phyloP scores from a whole-genome alignment of 371 early-diverging fungal species.

The Mortierella sp. region DNA sequence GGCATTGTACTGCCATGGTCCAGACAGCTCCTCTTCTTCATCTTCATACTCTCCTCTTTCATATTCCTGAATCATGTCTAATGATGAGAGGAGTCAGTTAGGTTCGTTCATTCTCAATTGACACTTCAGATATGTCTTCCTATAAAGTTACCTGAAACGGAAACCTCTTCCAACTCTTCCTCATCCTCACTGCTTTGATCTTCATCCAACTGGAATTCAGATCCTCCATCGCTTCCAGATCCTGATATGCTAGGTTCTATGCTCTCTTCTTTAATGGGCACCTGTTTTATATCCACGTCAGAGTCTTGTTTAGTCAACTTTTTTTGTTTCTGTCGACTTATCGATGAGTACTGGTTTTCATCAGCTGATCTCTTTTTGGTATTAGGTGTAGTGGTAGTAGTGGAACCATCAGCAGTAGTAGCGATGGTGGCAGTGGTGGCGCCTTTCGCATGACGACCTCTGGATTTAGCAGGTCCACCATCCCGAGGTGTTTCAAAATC shows the following conservation, averaged over 20 bases:
- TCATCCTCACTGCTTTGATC: conserved; percentile 32
- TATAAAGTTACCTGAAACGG: conserved; percentile 22
- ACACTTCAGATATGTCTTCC: neutral
- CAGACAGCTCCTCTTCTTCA: conserved; percentile 39
- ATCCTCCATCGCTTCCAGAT: conserved; percentile 10
- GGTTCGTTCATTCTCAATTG: neutral
- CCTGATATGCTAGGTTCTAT: neutral
- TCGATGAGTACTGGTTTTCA: neutral
- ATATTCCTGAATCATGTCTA: neutral
- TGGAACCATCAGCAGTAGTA: neutral
- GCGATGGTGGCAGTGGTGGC: neutral
- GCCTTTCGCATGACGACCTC: neutral
- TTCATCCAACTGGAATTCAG: conserved; percentile 11
- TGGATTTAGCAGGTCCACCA: neutral
- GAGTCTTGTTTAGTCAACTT: neutral
- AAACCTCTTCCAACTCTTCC: conserved; percentile 49
- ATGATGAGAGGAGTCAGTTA: neutral
- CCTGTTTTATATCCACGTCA: neutral
- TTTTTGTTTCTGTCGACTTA: conserved; percentile 1
- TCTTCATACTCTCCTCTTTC: conserved; percentile 7
- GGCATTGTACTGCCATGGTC: conserved; percentile 53
- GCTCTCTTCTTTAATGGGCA: neutral
- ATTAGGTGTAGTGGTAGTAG: neutral
- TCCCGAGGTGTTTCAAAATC: conserved; percentile 19
- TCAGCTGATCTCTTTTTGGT: conserved; percentile 3